Evolutionary conservation across 2,329 filamentous ascomycete species (phyloP), one percentile per base, ranked within the genome.

Genomic region (Aspergillus unguis): DNA sequence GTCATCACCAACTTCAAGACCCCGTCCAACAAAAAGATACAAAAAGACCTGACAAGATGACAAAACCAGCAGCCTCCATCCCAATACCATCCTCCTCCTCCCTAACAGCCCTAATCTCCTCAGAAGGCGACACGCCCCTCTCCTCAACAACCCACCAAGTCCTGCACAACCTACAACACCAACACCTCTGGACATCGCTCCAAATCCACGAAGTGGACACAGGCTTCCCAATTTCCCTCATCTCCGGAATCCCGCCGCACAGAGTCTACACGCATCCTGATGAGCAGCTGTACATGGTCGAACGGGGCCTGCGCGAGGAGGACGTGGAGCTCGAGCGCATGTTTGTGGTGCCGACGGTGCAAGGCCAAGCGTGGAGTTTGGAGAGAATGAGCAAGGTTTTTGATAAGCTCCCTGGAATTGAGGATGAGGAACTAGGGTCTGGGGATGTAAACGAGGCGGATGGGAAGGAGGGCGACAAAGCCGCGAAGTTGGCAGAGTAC

Each of bases 191-290:
- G 83, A 78, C 79, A 33, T 72, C 75, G 31, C 71, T 86, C n/a
- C 71, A 72, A 50, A 69, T 81, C 46, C 79, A 84, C 66, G 72
- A 73, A 8, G 65, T 72, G 32, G 31, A 36, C 4, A n/a, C 71
- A 61, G 1, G 59, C 8, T 46, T 46, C 6, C 43, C 49, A 2
- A 29, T 75, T 6, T 79, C 77, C 1, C 62, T 86, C 48, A 72
- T 86, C 45, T 85, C 83, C 6, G 83, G 83, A n/a, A 70, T 83
- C 11, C 83, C 83, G 3, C 82, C 83, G 9, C 73, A 79, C 48
- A 74, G 81, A 43, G 72, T 84, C 54, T 86, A 86, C 66, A 75
- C 81, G 8, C 83, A 86, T 60, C 83, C 84, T 8, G 83, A 86
- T 63, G 81, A 85, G 71, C 83, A 86, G 63, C 77, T 83, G 26